A percentile compares a stretch with the other conserved stretches of the same genome.
These are phyloP conservation scores for Lojkania enalia DNA, from an alignment of 2,329 filamentous ascomycete species.

Conservation along the genomic window DNA sequence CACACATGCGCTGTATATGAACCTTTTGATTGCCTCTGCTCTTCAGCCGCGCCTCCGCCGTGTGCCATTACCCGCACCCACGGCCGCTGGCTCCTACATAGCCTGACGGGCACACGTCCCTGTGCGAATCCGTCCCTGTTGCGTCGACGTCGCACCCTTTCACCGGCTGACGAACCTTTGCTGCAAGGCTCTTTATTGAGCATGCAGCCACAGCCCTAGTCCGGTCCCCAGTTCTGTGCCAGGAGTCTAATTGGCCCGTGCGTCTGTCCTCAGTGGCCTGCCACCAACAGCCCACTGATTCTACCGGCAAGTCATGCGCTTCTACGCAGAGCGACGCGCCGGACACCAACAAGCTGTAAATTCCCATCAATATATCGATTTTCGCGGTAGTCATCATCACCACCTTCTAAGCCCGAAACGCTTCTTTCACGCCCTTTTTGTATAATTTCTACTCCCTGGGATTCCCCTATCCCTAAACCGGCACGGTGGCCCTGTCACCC, in stretches of 20 bases:
- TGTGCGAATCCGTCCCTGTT: neutral
- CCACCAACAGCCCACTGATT: constrained; percentile 9
- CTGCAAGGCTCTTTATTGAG: constrained; percentile 20
- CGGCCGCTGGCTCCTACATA: constrained; percentile 5
- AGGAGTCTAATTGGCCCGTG: neutral
- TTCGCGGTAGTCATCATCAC: neutral
- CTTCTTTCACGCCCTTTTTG: neutral
- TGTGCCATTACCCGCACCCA: constrained; percentile 5
- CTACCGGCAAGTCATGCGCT: neutral
- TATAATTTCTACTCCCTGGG: neutral
- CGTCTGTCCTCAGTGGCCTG: constrained; percentile 1
- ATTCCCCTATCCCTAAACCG: neutral
- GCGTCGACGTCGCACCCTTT: constrained; percentile 1
- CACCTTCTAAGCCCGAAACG: neutral
- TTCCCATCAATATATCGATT: constrained; percentile 4
- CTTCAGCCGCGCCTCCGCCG: constrained; percentile 10
- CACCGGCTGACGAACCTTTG: constrained; percentile 14
- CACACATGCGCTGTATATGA: constrained; percentile 9
- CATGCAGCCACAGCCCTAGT: constrained; percentile 22
- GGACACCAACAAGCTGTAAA: neutral
- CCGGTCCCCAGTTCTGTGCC: constrained; percentile 2
- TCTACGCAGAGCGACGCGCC: neutral
- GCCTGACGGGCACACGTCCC: too few species aligned
- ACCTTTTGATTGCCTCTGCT: constrained; percentile 16
- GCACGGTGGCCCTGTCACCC: neutral